phyloP scores from a whole-genome alignment of 2,329 filamentous ascomycete genomes.

The Microcyclosporella mali region DNA sequence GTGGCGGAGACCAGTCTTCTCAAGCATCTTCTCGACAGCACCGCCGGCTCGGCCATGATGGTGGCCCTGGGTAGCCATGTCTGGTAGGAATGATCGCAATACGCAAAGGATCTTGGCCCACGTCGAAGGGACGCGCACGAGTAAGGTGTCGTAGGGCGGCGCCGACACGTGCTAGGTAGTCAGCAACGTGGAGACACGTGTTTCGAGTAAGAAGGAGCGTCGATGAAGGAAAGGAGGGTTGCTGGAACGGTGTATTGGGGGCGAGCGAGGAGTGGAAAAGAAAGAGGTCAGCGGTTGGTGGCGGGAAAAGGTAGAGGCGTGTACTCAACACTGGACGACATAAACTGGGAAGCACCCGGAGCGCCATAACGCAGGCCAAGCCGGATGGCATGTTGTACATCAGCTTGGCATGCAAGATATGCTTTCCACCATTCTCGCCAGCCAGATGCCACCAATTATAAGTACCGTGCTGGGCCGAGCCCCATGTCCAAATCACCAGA shows the following conservation, averaged over 20 bases:
- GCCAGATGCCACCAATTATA: no score
- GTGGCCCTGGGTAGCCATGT: not conserved
- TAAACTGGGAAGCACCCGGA: not conserved
- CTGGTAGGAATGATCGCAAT: not conserved
- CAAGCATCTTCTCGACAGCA: constrained; percentile 1
- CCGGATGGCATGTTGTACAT: not conserved
- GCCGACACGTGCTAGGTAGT: not conserved
- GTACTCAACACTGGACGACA: no score
- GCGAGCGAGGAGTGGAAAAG: no score
- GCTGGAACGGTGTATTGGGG: no score
- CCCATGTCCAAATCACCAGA: no score
- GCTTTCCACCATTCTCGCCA: no score
- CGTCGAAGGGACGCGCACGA: not conserved
- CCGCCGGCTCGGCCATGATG: constrained; percentile 1
- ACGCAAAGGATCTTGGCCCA: not conserved
- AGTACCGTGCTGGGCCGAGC: no score
- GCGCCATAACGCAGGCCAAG: no score
- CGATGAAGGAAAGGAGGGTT: not conserved
- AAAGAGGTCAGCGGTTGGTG: no score
- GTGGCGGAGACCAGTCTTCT: constrained; percentile 10
- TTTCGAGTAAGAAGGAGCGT: not conserved
- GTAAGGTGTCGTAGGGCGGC: not conserved
- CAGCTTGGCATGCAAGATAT: no score
- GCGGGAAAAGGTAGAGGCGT: no score
- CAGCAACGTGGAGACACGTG: not conserved